Percentiles rank a stretch among this genome's conserved stretches.
Evolutionary conservation across 495 filamentous ascomycete genomes (phyloP).

Genomic region (Geopyxis carbonaria): DNA sequence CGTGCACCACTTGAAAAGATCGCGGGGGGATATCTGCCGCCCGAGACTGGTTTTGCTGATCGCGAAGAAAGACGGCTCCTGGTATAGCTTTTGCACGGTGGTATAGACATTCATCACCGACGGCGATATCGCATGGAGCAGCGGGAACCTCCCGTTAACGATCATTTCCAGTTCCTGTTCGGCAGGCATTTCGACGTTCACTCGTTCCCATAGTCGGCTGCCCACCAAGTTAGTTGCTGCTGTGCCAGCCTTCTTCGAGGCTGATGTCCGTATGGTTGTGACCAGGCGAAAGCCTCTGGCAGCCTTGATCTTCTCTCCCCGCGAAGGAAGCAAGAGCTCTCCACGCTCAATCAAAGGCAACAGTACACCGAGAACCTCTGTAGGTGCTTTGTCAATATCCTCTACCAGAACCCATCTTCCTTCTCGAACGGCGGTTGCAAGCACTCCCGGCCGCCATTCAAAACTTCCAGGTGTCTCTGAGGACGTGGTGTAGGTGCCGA

Average conservation of each 20-base stretch:
- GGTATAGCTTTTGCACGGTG: conserved; percentile 38
- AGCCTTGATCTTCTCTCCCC: conserved; percentile 70
- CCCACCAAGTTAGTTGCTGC: conserved; percentile 49
- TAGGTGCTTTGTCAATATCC: conserved; percentile 89
- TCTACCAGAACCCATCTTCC: conserved; percentile 94
- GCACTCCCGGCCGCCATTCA: conserved; percentile 77
- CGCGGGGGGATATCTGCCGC: conserved; percentile 51
- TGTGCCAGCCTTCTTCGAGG: conserved; percentile 20
- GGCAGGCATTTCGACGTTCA: conserved; percentile 47
- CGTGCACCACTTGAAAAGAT: conserved; percentile 78
- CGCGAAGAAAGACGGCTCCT: conserved; percentile 35
- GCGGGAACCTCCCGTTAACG: conserved; percentile 46
- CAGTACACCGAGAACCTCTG: conserved; percentile 79
- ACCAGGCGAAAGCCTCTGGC: conserved; percentile 73
- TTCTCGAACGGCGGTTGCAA: conserved; percentile 83
- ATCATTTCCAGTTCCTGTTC: conserved; percentile 61
- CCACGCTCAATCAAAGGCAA: conserved; percentile 77
- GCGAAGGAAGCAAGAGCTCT: conserved; percentile 69
- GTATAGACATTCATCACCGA: conserved; percentile 62
- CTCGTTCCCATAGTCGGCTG: conserved; percentile 60
- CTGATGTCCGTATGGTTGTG: conserved; percentile 65
- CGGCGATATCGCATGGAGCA: conserved; percentile 49
- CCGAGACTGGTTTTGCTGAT: conserved; percentile 38
- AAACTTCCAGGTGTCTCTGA: conserved; percentile 70
- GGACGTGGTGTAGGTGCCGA: conserved; percentile 80